Conservation (phyloP, 352 stramenopile species). For the Phytophthora megakarya region DNA sequence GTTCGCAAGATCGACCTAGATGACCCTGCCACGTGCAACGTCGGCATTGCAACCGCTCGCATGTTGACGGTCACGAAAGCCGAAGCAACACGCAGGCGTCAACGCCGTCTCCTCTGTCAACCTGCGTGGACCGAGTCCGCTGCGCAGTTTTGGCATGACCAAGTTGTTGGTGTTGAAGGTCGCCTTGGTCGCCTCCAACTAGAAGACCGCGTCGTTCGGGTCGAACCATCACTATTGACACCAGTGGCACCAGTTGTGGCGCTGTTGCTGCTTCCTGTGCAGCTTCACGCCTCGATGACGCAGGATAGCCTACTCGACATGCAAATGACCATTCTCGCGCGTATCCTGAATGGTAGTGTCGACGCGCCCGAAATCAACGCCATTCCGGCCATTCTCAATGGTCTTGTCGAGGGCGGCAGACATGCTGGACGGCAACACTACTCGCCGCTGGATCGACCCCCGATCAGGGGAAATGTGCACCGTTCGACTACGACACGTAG, state of each 20-base stretch:
- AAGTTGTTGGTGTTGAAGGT: conserved; percentile 16
- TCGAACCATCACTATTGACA: background rate
- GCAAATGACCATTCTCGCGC: conserved; percentile 2
- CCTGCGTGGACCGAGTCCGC: conserved; percentile 9
- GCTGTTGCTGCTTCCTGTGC: conserved; percentile 1
- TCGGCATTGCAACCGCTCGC: background rate
- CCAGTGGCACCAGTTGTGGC: conserved; percentile 12
- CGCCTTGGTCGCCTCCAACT: conserved; percentile 9
- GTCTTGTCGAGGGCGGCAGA: background rate
- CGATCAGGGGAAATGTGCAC: background rate
- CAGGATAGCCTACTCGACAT: background rate
- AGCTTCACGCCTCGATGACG: conserved; percentile 1
- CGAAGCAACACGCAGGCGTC: conserved; percentile 5
- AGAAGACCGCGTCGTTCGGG: conserved; percentile 1
- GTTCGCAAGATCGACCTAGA: background rate
- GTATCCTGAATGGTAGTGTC: conserved; percentile 5
- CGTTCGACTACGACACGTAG: conserved; percentile 3
- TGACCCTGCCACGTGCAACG: background rate
- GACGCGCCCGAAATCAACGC: background rate
- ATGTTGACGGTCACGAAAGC: background rate
- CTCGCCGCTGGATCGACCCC: conserved; percentile 6
- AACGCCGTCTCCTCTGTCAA: conserved; percentile 2
- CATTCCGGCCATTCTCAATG: conserved; percentile 9
- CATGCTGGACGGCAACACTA: background rate
- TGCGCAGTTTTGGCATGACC: conserved; percentile 13